phyloP scores from a whole-genome alignment of 2,329 filamentous ascomycete species.

The Nothomitra cinnamomea region DNA sequence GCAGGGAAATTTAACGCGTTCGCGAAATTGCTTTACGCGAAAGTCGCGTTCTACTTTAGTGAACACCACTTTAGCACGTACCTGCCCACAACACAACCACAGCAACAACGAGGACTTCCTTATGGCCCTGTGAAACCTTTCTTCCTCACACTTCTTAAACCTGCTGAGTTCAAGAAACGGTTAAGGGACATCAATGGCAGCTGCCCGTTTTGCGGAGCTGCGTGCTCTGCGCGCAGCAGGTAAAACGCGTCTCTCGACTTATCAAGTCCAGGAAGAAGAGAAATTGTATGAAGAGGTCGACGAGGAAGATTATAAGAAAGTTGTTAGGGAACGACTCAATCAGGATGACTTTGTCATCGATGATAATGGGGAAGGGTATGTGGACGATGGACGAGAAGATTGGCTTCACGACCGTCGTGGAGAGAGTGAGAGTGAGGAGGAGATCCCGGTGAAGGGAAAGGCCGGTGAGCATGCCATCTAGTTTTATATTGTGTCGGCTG shows the following conservation, averaged over 20 bases:
- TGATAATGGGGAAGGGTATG: constrained; percentile 93
- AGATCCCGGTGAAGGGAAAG: constrained; percentile 31
- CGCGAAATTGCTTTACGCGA: no score
- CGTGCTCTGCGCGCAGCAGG: constrained; percentile 70
- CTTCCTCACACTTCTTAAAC: no score
- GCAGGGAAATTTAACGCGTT: no score
- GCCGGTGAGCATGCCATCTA: constrained; percentile 27
- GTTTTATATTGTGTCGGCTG: constrained; percentile 24
- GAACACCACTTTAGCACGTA: no score
- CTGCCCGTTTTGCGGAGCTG: constrained; percentile 47
- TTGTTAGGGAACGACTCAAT: constrained; percentile 75
- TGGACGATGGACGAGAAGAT: constrained; percentile 88
- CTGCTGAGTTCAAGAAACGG: no score
- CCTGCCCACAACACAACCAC: no score
- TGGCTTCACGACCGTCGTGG: constrained; percentile 57
- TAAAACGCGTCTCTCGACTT: constrained; percentile 78
- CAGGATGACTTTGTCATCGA: constrained; percentile 97
- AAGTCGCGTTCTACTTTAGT: no score
- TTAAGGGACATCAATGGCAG: neutral
- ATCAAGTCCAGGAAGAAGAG: constrained; percentile 69
- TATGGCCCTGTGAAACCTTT: no score
- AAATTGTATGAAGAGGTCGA: constrained; percentile 92
- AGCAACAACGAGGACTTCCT: no score
- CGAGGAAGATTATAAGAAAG: constrained; percentile 92
- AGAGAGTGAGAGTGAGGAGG: constrained; percentile 46